Conservation (phyloP, 2,329 filamentous ascomycete species). For the Amauroascus niger region DNA sequence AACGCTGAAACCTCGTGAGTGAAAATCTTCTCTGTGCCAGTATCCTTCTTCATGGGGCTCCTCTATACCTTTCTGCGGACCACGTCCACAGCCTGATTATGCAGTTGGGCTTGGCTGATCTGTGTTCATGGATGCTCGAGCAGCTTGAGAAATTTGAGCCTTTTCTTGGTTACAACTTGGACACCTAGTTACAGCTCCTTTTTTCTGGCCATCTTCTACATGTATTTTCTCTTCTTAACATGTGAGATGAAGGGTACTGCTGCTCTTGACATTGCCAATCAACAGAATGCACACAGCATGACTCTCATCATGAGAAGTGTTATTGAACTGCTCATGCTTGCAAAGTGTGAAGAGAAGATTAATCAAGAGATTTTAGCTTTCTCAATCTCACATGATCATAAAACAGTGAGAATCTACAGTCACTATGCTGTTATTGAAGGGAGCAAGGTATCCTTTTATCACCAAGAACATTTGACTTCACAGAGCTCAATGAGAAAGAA, state of each 20-base stretch:
- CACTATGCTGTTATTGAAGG: slow-evolving; percentile 34
- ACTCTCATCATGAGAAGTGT: slow-evolving; percentile 29
- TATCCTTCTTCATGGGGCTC: too few species aligned
- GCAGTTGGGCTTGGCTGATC: slow-evolving; percentile 33
- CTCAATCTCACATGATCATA: slow-evolving; percentile 34
- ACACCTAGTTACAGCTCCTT: slow-evolving; percentile 30
- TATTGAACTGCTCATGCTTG: slow-evolving; percentile 30
- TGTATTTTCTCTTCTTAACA: slow-evolving; percentile 44
- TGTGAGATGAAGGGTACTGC: slow-evolving; percentile 40
- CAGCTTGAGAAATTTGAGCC: slow-evolving; percentile 36
- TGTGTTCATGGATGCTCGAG: slow-evolving; percentile 38
- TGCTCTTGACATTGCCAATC: slow-evolving; percentile 24
- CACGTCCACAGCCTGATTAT: slow-evolving; percentile 39
- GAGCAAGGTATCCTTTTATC: slow-evolving; percentile 31
- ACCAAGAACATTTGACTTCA: slow-evolving; percentile 29
- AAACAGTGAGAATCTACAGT: slow-evolving; percentile 33
- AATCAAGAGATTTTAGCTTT: slow-evolving; percentile 38
- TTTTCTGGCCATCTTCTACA: slow-evolving; percentile 37
- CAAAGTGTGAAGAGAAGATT: slow-evolving; percentile 27
- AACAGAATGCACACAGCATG: slow-evolving; percentile 25
- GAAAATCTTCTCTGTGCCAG: too few species aligned
- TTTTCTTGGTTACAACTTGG: slow-evolving; percentile 22
- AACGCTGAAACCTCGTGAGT: too few species aligned
- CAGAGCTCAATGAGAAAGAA: slow-evolving; percentile 26
- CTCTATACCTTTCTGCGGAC: slow-evolving; percentile 29